Percentiles rank a stretch among this genome's conserved stretches.
Evolutionary conservation across 1,284 basidiomycete species (phyloP).

Genomic region (Boletus albobrunnescens): DNA sequence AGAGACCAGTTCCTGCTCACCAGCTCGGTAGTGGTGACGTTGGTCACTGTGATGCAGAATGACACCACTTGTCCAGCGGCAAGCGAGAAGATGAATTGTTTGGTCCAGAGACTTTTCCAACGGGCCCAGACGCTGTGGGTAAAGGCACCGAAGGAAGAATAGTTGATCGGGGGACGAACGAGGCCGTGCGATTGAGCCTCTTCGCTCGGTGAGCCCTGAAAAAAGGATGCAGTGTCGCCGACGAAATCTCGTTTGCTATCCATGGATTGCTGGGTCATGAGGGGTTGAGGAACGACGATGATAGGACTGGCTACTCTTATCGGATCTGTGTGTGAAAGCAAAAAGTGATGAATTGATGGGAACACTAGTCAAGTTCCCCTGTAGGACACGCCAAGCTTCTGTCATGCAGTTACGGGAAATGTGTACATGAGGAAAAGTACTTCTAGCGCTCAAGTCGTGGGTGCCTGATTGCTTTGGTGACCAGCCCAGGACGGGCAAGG

Average conservation of each 20-base stretch:
- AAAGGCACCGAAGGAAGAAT: conserved; percentile 54
- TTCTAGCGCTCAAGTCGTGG: not conserved
- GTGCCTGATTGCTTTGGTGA: conserved; percentile 6
- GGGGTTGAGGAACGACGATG: not conserved
- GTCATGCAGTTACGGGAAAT: conserved; percentile 3
- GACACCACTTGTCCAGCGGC: conserved; percentile 79
- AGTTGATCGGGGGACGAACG: conserved; percentile 54
- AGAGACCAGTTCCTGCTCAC: conserved; percentile 65
- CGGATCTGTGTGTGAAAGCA: conserved; percentile 1
- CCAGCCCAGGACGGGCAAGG: not conserved
- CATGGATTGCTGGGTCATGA: conserved; percentile 22
- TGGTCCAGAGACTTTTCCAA: conserved; percentile 72
- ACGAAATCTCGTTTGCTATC: conserved; percentile 23
- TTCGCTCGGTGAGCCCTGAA: not conserved
- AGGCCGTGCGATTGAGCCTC: not conserved
- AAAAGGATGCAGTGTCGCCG: conserved; percentile 6
- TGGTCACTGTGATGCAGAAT: conserved; percentile 82
- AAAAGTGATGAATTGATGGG: not conserved
- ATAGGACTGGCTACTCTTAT: conserved; percentile 13
- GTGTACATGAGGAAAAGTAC: not conserved
- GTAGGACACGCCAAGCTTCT: conserved; percentile 6
- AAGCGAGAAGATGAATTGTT: conserved; percentile 61
- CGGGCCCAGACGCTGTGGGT: conserved; percentile 48
- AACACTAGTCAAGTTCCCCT: not conserved
- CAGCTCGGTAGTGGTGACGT: conserved; percentile 77